Evolutionary conservation across 192 early-diverging fungal species (phyloP), one percentile per base, ranked within the genome.

Genomic region (Rhizophagus clarus): DNA sequence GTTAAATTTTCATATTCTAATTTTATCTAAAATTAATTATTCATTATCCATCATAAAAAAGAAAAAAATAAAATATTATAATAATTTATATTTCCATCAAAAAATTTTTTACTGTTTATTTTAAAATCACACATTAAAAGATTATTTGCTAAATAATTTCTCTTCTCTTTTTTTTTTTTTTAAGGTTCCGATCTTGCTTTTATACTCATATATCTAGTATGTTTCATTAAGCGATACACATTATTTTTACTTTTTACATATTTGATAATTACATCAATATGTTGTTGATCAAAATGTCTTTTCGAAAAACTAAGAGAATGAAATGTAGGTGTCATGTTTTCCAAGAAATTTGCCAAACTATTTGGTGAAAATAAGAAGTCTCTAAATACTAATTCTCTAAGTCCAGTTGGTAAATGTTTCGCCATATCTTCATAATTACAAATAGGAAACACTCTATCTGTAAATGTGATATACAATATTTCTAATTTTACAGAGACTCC

Each of bases 371-470:
- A 66, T 66, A 66, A 14, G n/a, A 66, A 66, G 15, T 66, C 64
- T 14, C 64, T 26, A 26, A 66, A 66, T 31, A 66, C 64, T 4
- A 66, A 20, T 66, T 66, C 64, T 31, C 29, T 26, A 6, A 66
- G 29, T 4, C 64, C 64, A 31, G 11, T 66, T 31, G 64, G 64
- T 66, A 66, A 29, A 66, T 66, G 64, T 26, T 66, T 66, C 15
- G 64, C 64, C 26, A 66, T 66, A 15, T 66, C 64, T 29, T 66
- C 64, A 26, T 66, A 66, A 31, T 66, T 66, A 66, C 64, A 66
- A 24, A 66, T 66, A 66, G 64, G 64, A 66, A 24, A 31, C 15
- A 26, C 64, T 26, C 64, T 66, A 17, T 66, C 64, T 17, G 64
- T 66, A 31, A 66, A 66, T 17, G 64, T 66, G 6, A 66, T 66